phyloP scores from a whole-genome alignment of 2,329 filamentous ascomycete species.

The Sphaerulina musiva region DNA sequence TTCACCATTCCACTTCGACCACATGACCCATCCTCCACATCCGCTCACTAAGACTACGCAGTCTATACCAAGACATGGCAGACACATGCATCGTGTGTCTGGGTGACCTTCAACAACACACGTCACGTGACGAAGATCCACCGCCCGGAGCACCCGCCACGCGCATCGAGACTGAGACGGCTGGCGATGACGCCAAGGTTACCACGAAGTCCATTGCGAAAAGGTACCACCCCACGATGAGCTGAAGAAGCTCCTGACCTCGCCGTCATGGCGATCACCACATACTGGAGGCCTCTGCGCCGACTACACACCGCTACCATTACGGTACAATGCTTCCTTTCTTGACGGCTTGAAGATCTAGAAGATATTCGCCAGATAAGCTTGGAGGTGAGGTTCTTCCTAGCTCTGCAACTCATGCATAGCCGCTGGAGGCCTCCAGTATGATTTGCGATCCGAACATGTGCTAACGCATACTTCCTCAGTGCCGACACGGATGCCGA shows the following conservation, averaged over 20 bases:
- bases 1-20: slow-evolving; percentile 10
- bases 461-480: slow-evolving; percentile 23
- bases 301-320: slow-evolving; percentile 19
- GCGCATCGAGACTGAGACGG: slow-evolving; percentile 12
- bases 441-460: slow-evolving; percentile 12
- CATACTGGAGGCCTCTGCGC: slow-evolving; percentile 30
- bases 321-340: slow-evolving; percentile 31
- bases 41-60: slow-evolving; percentile 8
- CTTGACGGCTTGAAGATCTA: slow-evolving; percentile 37
- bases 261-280: slow-evolving; percentile 21
- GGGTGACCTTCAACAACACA: slow-evolving; percentile 54
- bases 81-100: slow-evolving; percentile 67
- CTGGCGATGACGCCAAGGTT: slow-evolving; percentile 24
- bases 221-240: slow-evolving; percentile 31
- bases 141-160: slow-evolving; percentile 31
- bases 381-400: slow-evolving; percentile 36
- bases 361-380: slow-evolving; percentile 36
- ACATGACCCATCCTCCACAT: slow-evolving; percentile 16
- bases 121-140: slow-evolving; percentile 48
- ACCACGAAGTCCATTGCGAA: slow-evolving; percentile 23
- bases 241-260: slow-evolving; percentile 18
- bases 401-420: slow-evolving; percentile 23
- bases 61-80: slow-evolving; percentile 44
- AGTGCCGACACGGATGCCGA: slow-evolving; percentile 42
- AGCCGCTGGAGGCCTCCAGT: slow-evolving; percentile 31